Percentiles rank a stretch among this genome's conserved stretches.
phyloP scores from a whole-genome alignment of 2,329 filamentous ascomycete species.

The Grosmannia huntii region DNA sequence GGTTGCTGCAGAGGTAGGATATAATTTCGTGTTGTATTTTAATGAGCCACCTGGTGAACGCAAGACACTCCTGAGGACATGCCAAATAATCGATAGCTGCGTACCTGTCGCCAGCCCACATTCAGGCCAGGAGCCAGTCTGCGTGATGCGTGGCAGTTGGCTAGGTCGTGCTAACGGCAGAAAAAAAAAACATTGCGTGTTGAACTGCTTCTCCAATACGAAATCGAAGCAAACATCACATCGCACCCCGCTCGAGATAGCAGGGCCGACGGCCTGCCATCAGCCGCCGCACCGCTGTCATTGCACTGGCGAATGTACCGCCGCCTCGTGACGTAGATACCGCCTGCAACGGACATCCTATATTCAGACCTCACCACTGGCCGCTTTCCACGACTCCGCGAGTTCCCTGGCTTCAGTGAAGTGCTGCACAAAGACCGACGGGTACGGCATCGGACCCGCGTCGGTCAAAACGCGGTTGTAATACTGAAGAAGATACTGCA shows the following conservation, averaged over 20 bases:
- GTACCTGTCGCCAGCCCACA: background rate
- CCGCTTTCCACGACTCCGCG: background rate
- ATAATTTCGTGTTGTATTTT: background rate
- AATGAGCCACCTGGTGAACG: background rate
- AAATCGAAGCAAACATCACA: background rate
- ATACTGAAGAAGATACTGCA: constrained; percentile 51
- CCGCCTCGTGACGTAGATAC: background rate
- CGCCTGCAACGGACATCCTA: background rate
- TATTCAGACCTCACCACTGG: background rate
- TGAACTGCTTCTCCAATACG: background rate
- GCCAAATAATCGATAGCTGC: background rate
- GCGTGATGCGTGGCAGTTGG: background rate
- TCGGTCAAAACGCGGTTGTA: constrained; percentile 30
- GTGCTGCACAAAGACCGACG: constrained; percentile 17
- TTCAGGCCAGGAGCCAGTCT: background rate
- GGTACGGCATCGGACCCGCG: constrained; percentile 14
- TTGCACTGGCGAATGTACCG: background rate
- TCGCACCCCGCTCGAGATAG: background rate
- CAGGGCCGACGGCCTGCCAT: background rate
- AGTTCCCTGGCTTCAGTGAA: constrained; percentile 15
- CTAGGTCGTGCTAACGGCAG: background rate
- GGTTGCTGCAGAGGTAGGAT: background rate
- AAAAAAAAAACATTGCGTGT: background rate
- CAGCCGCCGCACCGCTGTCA: background rate
- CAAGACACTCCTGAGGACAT: background rate